A percentile compares a stretch with the other conserved stretches of the same genome.
phyloP scores from a whole-genome alignment of 116 monocot species.

The Zostera marina region DNA sequence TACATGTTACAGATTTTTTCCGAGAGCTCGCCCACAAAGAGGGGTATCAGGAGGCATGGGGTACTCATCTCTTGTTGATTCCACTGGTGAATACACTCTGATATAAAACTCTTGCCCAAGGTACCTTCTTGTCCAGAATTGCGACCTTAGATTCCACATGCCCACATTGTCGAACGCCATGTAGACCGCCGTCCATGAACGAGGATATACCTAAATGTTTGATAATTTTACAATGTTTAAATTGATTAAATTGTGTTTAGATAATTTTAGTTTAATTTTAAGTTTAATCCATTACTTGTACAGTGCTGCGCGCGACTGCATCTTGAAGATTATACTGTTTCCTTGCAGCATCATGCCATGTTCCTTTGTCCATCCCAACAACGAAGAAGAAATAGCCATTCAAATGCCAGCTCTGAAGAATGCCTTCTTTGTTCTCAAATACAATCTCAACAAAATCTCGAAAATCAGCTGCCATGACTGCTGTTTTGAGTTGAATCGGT shows the following conservation, averaged over 20 bases:
- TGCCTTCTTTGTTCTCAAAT: slow-evolving; percentile 67
- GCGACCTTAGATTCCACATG: slow-evolving; percentile 68
- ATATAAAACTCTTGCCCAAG: slow-evolving; percentile 70
- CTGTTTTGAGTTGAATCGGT: slow-evolving; percentile 19
- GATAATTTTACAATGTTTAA: neutral
- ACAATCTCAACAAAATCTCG: slow-evolving; percentile 61
- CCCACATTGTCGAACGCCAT: slow-evolving; percentile 70
- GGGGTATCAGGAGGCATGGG: slow-evolving; percentile 28
- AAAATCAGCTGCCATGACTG: slow-evolving; percentile 29
- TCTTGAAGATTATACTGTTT: slow-evolving; percentile 47
- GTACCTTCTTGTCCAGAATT: slow-evolving; percentile 48
- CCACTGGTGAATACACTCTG: slow-evolving; percentile 38
- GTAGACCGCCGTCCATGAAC: slow-evolving; percentile 61
- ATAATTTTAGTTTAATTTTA: neutral
- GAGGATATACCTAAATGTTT: slow-evolving; percentile 27
- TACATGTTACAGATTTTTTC: neutral
- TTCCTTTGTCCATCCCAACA: slow-evolving; percentile 55
- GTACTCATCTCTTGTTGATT: slow-evolving; percentile 62
- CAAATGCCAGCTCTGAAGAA: slow-evolving; percentile 61
- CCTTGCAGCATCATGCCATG: slow-evolving; percentile 42
- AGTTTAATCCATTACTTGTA: slow-evolving; percentile 19
- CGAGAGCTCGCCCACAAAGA: slow-evolving; percentile 32
- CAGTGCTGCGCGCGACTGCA: slow-evolving; percentile 42
- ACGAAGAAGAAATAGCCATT: slow-evolving; percentile 82
- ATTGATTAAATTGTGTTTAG: neutral